Evolutionary conservation across 2,329 filamentous ascomycete genomes (phyloP), one percentile per base, ranked within the genome.

Genomic region (Claviceps sorghi): DNA sequence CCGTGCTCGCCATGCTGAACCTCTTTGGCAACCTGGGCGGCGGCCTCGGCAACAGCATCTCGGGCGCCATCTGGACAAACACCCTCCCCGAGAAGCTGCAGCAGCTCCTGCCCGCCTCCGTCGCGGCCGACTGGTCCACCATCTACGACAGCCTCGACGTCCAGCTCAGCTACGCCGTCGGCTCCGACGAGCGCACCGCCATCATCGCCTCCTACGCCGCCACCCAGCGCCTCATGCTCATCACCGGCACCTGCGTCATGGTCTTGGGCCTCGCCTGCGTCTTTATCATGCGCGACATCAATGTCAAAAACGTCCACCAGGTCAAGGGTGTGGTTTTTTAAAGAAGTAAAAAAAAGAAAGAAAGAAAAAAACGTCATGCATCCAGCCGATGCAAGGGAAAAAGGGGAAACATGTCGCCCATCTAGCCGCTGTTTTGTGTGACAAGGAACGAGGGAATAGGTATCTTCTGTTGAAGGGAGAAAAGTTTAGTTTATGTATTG

Each of bases 1-100:
- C 71, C 4, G 69, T 67, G 1, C 66, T 77, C 21, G 72, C 73
- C 0, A 59, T 75, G 21, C 60, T 76, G 1, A 68, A 68, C n/a
- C 67, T 74, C 8, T 65, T 68, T 8, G 71, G 68, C 32, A 69
- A 68, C 11, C 62, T 73, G 1, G 73, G 73, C 38, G 68, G 69
- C 3, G 69, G 72, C 9, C 65, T 75, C 32, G 73, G 73, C 54
- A 67, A 67, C 50, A 68, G 69, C 19, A 70, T 72, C 47, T 69
- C 67, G 0, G 68, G 68, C 3, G 57, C 68, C 4, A 69, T 71
- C 58, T 72, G 69, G 69, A 72, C 68, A 2, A 70, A 72, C 54
- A 68, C 64, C 2, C 70, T 72, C 40, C 49, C 49, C 13, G 19
- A 48, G 30, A 51, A 45, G 34, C 49, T 51, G 32, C 42, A 51